Percentiles rank a stretch among this genome's conserved stretches.
phyloP scores from a whole-genome alignment of 495 filamentous ascomycete genomes.

The Podospora tetraspora region DNA sequence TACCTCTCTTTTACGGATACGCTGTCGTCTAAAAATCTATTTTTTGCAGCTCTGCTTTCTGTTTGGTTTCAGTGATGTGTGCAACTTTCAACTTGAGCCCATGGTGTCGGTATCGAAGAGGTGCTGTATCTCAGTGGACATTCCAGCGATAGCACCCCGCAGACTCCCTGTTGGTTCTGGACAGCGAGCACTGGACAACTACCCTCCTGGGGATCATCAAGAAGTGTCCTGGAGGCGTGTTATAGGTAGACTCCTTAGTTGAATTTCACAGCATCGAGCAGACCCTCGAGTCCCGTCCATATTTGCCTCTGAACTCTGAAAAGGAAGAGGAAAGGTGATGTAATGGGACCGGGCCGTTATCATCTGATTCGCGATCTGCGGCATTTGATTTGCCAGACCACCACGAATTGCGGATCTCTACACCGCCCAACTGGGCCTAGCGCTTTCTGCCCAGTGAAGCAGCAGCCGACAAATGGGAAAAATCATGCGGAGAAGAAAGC shows the following conservation, averaged over 20 bases:
- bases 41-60: neutral
- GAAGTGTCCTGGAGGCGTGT: too few relatives aligned
- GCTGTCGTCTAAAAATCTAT: neutral
- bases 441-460: conserved; percentile 20
- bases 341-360: neutral
- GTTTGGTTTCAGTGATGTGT: neutral
- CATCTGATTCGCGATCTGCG: neutral
- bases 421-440: neutral
- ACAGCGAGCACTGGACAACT: neutral
- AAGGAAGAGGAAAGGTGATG: neutral
- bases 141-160: neutral
- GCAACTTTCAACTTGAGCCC: too few relatives aligned
- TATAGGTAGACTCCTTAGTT: too few relatives aligned
- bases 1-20: neutral
- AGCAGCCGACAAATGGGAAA: conserved; percentile 17
- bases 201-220: neutral
- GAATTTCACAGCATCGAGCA: neutral
- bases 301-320: neutral
- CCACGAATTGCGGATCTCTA: neutral
- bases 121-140: neutral
- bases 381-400: neutral
- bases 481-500: conserved; percentile 22
- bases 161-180: neutral
- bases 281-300: too few relatives aligned
- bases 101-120: neutral